Conservation (phyloP, 225 moss, liverwort and hornwort species). For the Climacium dendroides region DNA sequence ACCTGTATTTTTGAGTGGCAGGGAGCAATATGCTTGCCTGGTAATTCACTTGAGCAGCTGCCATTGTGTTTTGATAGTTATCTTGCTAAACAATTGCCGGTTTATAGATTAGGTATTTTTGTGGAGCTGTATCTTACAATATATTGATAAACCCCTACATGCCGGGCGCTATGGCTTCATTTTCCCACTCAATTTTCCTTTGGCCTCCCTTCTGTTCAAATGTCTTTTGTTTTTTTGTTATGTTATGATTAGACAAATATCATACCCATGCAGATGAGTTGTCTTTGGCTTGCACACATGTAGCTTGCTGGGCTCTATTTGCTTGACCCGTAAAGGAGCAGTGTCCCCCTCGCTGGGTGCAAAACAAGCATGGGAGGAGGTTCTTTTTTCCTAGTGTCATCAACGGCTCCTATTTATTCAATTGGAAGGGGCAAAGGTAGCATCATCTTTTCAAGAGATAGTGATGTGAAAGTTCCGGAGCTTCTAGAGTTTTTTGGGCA, state of each 20-base stretch:
- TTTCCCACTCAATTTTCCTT: neutral
- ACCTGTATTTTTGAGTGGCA: conserved; percentile 9
- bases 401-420: too few relatives aligned
- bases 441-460: too few relatives aligned
- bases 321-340: too few relatives aligned
- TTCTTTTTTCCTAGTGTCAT: too few relatives aligned
- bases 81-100: neutral
- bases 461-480: neutral
- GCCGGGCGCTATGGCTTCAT: neutral
- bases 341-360: too few relatives aligned
- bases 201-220: neutral
- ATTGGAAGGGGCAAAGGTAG: too few relatives aligned
- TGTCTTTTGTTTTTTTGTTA: neutral
- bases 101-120: conserved; percentile 3
- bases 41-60: neutral
- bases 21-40: neutral
- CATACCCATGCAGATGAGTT: neutral
- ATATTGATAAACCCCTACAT: neutral
- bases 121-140: conserved; percentile 1
- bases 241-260: neutral
- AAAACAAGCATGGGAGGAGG: too few relatives aligned
- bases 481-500: neutral
- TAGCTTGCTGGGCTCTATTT: neutral
- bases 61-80: neutral
- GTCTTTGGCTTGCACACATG: neutral